Evolutionary conservation across 1,139 yeast species (phyloP).

Genomic region (Yamadazyma diddensiae): DNA sequence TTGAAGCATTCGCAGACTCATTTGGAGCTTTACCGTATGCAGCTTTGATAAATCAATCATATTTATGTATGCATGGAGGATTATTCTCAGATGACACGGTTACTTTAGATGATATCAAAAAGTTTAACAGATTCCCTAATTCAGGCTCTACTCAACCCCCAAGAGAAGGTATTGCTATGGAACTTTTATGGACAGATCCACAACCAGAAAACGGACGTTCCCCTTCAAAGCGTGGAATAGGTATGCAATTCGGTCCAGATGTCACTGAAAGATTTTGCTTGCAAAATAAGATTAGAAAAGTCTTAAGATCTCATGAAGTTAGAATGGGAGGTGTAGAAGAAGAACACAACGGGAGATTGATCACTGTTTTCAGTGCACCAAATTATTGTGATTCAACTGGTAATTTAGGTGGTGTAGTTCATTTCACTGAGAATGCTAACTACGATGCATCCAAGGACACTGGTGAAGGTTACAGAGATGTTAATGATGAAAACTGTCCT

Average conservation of each 20-base stretch:
- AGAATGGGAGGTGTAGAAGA: constrained; percentile 85
- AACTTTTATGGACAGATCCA: constrained; percentile 96
- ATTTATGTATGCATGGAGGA: constrained; percentile 95
- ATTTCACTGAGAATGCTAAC: constrained; percentile 41
- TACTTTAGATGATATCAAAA: constrained; percentile 69
- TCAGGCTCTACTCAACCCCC: constrained; percentile 77
- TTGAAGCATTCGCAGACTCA: constrained; percentile 80
- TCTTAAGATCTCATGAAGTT: constrained; percentile 93
- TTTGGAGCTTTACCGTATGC: constrained; percentile 88
- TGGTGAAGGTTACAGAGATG: constrained; percentile 54
- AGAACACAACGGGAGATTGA: constrained; percentile 82
- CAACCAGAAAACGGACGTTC: constrained; percentile 75
- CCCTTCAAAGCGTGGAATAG: constrained; percentile 91
- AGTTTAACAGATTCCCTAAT: constrained; percentile 59
- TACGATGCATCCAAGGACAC: constrained; percentile 32
- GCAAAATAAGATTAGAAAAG: constrained; percentile 66
- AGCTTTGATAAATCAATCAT: constrained; percentile 69
- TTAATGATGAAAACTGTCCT: constrained; percentile 42
- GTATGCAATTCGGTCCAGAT: constrained; percentile 96
- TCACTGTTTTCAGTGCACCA: constrained; percentile 96
- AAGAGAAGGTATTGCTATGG: constrained; percentile 91
- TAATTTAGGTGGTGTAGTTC: constrained; percentile 84
- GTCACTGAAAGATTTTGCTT: constrained; percentile 78
- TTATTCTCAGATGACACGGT: constrained; percentile 76
- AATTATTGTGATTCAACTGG: constrained; percentile 94